Conservation (phyloP, 2,329 filamentous ascomycete genomes). For the Fusarium sp. region DNA sequence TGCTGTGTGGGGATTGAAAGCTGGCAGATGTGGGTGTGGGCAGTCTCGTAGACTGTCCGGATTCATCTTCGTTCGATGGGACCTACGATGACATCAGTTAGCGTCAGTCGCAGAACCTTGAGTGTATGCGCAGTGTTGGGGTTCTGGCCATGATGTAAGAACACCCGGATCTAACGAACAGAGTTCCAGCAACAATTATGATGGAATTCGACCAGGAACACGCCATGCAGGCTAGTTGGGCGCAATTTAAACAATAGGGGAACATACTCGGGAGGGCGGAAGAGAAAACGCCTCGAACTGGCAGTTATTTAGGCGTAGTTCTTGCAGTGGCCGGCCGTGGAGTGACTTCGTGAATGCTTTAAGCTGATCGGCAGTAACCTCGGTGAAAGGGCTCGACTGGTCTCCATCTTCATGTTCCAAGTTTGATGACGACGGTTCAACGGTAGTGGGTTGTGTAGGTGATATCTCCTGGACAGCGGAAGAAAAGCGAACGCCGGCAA, state of each 20-base stretch:
- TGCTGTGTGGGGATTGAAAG: slow-evolving; percentile 75
- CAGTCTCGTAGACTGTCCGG: slow-evolving; percentile 71
- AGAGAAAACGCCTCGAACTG: slow-evolving; percentile 92
- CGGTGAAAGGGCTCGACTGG: slow-evolving; percentile 53
- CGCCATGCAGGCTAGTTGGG: slow-evolving; percentile 6
- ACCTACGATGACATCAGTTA: slow-evolving; percentile 60
- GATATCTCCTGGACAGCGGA: slow-evolving; percentile 77
- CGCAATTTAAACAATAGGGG: slow-evolving; percentile 22
- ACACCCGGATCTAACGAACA: neutral
- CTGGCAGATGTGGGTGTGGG: slow-evolving; percentile 75
- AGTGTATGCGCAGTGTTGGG: slow-evolving; percentile 6
- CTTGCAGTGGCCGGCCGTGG: slow-evolving; percentile 81
- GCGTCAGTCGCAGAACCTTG: slow-evolving; percentile 42
- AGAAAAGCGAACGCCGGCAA: slow-evolving; percentile 76
- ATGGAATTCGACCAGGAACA: neutral
- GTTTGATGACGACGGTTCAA: slow-evolving; percentile 43
- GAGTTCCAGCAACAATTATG: neutral
- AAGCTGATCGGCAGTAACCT: slow-evolving; percentile 72
- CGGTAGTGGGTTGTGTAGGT: slow-evolving; percentile 59
- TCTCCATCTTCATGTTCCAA: slow-evolving; percentile 37
- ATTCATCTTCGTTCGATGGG: slow-evolving; percentile 71
- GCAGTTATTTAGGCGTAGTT: slow-evolving; percentile 86
- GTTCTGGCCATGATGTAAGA: slow-evolving; percentile 5
- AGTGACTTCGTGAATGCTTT: slow-evolving; percentile 79
- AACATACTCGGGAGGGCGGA: slow-evolving; percentile 82